Conservation (phyloP, 345 rosid genomes). For the Passiflora organensis region DNA sequence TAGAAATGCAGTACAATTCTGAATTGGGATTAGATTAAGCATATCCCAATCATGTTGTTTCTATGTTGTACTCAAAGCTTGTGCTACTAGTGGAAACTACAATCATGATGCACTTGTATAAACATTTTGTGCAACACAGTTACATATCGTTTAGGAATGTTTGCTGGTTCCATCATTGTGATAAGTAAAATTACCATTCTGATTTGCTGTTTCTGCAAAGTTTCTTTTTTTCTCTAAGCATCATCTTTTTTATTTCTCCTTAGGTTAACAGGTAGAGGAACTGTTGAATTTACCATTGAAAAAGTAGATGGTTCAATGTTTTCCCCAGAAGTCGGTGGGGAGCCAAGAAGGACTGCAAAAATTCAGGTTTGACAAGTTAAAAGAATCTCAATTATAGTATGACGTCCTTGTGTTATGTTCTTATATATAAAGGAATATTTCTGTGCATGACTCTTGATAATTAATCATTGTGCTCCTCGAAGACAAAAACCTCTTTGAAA, state of each 20-base stretch:
- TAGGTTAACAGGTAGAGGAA: constrained; percentile 85
- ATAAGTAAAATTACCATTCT: too few relatives aligned
- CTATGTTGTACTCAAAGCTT: too few relatives aligned
- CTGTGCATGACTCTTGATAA: not conserved
- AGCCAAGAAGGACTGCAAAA: constrained; percentile 57
- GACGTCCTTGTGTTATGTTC: not conserved
- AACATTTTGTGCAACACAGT: too few relatives aligned
- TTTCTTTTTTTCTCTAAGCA: not conserved
- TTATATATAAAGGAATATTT: not conserved
- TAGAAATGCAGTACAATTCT: too few relatives aligned
- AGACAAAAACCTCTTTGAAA: too few relatives aligned
- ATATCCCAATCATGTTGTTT: too few relatives aligned
- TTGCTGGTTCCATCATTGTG: too few relatives aligned
- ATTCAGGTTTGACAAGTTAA: constrained; percentile 51
- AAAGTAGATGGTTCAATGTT: constrained; percentile 78
- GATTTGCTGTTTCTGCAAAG: too few relatives aligned
- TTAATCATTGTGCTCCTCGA: not conserved
- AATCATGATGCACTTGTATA: too few relatives aligned
- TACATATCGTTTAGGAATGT: too few relatives aligned
- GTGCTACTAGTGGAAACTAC: too few relatives aligned
- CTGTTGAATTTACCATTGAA: constrained; percentile 68
- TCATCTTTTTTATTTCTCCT: constrained; percentile 11
- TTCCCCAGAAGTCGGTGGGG: constrained; percentile 77
- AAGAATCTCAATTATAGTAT: not conserved
- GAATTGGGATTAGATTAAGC: too few relatives aligned